Evolutionary conservation across 2,329 filamentous ascomycete species (phyloP), one percentile per base, ranked within the genome.

Genomic region (Calcarisporium arbuscula): DNA sequence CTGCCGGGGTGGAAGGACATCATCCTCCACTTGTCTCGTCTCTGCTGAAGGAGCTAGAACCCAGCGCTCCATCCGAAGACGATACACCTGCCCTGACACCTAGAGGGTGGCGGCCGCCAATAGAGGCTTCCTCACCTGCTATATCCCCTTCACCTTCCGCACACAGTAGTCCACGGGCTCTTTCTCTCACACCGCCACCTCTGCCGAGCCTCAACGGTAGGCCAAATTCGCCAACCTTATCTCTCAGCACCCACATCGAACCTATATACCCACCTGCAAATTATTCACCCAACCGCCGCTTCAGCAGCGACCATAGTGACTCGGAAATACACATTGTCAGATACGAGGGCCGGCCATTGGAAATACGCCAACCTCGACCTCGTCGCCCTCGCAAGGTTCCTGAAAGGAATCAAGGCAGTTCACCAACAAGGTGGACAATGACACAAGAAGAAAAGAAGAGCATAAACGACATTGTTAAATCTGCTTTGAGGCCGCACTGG

Each of bases 381-480:
- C 66, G 64, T 34, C 67, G 68, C 25, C 62, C 62, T 28, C 62
- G 62, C 38, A 56, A 59, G 9, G 47, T 63, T 39, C 51, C 49
- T 30, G 28, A 28, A 19, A 75, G 77, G 49, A 60, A 72, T 28
- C 80, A 89, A 28, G n/a, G n/a, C n/a, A 67, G 69, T 2, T 88
- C 85, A n/a, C 83, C 85, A 7, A 73, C 70, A 3, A 77, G 82
- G 21, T 55, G 68, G 28, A 51, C 58, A 9, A 74, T 95, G 49
- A 83, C 89, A 1, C 77, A 87, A 17, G 81, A 85, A 43, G 83
- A 85, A 43, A 98, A 98, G 58, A 80, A 85, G 46, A 87, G 80
- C 52, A 83, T 98, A 44, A 90, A 88, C 54, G 81, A 80, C 47
- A 87, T 96, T 61, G 92, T 96, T 47, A 85, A 86, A 44, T 68